Percentiles rank a stretch among this genome's conserved stretches.
phyloP scores from a whole-genome alignment of 1,284 basidiomycete genomes.

The Omphalotus olearius region DNA sequence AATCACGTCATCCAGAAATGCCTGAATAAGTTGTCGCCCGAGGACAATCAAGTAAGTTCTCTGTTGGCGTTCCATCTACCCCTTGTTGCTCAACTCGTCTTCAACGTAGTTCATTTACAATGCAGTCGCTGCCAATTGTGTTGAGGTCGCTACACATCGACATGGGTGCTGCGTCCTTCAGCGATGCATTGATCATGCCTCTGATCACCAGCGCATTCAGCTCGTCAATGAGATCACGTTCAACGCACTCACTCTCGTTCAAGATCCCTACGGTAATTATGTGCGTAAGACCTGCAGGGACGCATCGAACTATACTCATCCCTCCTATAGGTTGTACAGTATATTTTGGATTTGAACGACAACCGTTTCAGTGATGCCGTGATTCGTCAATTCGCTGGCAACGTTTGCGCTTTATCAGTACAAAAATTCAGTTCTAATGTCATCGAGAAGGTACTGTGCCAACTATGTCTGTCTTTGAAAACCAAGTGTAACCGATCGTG shows the following conservation, averaged over 20 bases:
- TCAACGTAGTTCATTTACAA: conserved; percentile 91
- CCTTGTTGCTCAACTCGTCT: conserved; percentile 12
- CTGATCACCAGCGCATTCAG: conserved; percentile 92
- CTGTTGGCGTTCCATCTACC: not conserved
- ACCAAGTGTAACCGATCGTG: conserved; percentile 3
- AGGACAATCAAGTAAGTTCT: conserved; percentile 88
- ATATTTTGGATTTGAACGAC: conserved; percentile 97
- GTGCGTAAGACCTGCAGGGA: conserved; percentile 39
- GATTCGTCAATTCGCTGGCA: conserved; percentile 96
- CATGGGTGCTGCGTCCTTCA: conserved; percentile 99
- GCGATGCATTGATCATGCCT: conserved; percentile 98
- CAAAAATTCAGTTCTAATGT: conserved; percentile 99
- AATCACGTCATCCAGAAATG: conserved; percentile 99
- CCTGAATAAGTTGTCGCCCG: conserved; percentile 93
- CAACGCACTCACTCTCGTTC: conserved; percentile 95
- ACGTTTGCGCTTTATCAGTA: conserved; percentile 95
- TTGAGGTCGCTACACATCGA: conserved; percentile 98
- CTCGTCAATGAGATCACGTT: conserved; percentile 99
- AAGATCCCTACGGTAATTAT: conserved; percentile 98
- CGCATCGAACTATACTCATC: too few species aligned
- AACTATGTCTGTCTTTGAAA: conserved; percentile 13
- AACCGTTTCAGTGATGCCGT: conserved; percentile 97
- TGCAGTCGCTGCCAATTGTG: conserved; percentile 97
- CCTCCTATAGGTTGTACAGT: conserved; percentile 77
- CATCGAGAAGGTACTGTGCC: conserved; percentile 72